Conservation (phyloP, 1,284 basidiomycete species). For the Phenoliferia sp. region DNA sequence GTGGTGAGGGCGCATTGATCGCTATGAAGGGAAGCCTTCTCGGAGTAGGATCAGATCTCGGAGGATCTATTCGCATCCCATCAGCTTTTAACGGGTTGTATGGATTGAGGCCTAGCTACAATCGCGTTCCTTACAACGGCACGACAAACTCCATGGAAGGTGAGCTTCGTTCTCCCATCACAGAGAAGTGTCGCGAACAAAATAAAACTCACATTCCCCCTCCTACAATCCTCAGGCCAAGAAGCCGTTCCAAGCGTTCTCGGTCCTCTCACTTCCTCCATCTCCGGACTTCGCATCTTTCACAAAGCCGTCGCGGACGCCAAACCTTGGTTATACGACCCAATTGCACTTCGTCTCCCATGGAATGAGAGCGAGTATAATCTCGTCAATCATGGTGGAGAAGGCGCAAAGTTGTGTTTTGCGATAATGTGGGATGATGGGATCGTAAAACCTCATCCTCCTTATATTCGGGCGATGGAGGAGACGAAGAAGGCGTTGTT, state of each 20-base stretch:
- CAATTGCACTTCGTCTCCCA: slow-evolving; percentile 52
- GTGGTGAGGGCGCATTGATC: slow-evolving; percentile 55
- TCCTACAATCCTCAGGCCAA: slow-evolving; percentile 11
- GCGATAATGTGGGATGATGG: slow-evolving; percentile 62
- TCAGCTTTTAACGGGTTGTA: slow-evolving; percentile 62
- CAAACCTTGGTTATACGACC: slow-evolving; percentile 65
- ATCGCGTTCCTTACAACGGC: slow-evolving; percentile 65
- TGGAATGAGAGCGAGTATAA: slow-evolving; percentile 61
- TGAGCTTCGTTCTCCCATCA: not conserved
- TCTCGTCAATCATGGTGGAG: slow-evolving; percentile 56
- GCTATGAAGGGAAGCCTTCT: slow-evolving; percentile 52
- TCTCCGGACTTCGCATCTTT: slow-evolving; percentile 60
- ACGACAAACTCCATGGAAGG: slow-evolving; percentile 34
- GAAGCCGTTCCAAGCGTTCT: slow-evolving; percentile 60
- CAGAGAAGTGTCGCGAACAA: no score
- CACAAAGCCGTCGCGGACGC: slow-evolving; percentile 55
- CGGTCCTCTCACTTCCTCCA: slow-evolving; percentile 60
- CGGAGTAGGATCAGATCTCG: slow-evolving; percentile 65
- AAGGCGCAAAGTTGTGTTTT: slow-evolving; percentile 56
- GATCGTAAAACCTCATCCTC: slow-evolving; percentile 61
- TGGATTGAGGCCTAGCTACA: slow-evolving; percentile 63
- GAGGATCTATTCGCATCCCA: slow-evolving; percentile 65
- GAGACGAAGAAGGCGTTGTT: slow-evolving; percentile 56
- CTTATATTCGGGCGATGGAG: slow-evolving; percentile 61
- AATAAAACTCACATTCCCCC: no score